Percentiles rank a stretch among this genome's conserved stretches.
Conservation (phyloP, 441 rosid genomes). For the Rhodomyrtus psidioides region DNA sequence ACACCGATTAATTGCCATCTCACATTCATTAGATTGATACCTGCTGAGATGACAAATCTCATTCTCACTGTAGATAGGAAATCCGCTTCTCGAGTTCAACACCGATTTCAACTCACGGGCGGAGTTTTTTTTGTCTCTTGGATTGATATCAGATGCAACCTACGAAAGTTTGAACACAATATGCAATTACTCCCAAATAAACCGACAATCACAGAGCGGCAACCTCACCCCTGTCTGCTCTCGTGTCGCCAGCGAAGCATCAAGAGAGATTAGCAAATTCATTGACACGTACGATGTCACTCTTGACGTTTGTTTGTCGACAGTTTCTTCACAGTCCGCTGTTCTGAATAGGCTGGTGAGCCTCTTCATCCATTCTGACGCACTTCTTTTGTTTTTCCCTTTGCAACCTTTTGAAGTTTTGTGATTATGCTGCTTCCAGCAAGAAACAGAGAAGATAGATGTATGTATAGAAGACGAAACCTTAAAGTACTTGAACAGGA, state of each 20-base stretch:
- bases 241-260: constrained; percentile 12
- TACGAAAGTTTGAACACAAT: neutral
- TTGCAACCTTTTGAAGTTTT: neutral
- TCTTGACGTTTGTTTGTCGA: constrained; percentile 31
- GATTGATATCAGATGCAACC: constrained; percentile 4
- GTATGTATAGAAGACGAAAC: constrained; percentile 40
- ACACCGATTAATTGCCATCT: neutral
- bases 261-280: constrained; percentile 15
- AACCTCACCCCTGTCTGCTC: constrained; percentile 22
- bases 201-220: constrained; percentile 10
- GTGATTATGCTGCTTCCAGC: constrained; percentile 11
- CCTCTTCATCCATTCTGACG: neutral
- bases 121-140: constrained; percentile 1
- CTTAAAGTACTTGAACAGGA: constrained; percentile 30
- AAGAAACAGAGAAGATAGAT: constrained; percentile 21
- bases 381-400: neutral
- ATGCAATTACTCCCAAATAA: constrained; percentile 28
- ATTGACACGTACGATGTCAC: constrained; percentile 31
- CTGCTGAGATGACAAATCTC: neutral
- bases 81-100: constrained; percentile 5
- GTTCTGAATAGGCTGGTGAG: neutral
- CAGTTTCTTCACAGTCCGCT: constrained; percentile 15
- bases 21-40: neutral
- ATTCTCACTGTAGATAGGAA: neutral
- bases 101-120: constrained; percentile 2